phyloP scores from a whole-genome alignment of 495 filamentous ascomycete species.

The Clohesyomyces aquaticus region DNA sequence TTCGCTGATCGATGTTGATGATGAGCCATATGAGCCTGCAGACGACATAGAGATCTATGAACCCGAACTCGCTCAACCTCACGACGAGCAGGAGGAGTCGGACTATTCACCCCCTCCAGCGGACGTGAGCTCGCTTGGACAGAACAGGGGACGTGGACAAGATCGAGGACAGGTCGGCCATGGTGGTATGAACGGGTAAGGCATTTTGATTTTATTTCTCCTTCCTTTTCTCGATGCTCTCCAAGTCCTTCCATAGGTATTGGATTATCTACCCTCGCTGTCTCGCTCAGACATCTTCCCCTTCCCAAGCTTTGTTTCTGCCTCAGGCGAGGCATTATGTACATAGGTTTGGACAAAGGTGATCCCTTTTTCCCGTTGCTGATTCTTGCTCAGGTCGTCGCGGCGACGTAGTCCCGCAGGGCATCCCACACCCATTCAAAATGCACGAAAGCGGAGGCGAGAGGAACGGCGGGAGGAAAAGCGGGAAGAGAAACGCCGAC shows the following conservation, averaged over 20 bases:
- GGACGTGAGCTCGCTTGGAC: slow-evolving; percentile 4
- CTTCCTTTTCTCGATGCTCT: slow-evolving; percentile 1
- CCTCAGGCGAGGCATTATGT: no score
- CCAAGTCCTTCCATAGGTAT: background rate
- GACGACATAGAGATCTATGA: slow-evolving; percentile 40
- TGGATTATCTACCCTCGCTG: background rate
- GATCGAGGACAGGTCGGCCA: slow-evolving; percentile 4
- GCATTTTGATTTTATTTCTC: slow-evolving; percentile 8
- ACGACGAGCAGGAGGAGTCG: slow-evolving; percentile 36
- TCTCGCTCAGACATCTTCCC: background rate
- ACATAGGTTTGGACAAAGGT: no score
- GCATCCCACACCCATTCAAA: slow-evolving; percentile 15
- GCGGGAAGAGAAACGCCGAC: slow-evolving; percentile 53
- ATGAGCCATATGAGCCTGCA: slow-evolving; percentile 40
- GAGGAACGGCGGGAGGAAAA: slow-evolving; percentile 41
- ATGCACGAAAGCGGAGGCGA: slow-evolving; percentile 33
- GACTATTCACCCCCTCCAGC: slow-evolving; percentile 42
- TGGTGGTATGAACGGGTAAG: slow-evolving; percentile 31
- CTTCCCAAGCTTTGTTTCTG: no score
- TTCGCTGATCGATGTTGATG: slow-evolving; percentile 29
- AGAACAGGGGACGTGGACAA: slow-evolving; percentile 13
- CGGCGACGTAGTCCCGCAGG: slow-evolving; percentile 35
- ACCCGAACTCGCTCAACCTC: slow-evolving; percentile 19
- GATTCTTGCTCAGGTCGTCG: slow-evolving; percentile 17
- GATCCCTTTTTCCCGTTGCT: no score